A percentile compares a stretch with the other conserved stretches of the same genome.
Evolutionary conservation across 306 rosid species (phyloP).

Genomic region (Echinosophora koreensis): DNA sequence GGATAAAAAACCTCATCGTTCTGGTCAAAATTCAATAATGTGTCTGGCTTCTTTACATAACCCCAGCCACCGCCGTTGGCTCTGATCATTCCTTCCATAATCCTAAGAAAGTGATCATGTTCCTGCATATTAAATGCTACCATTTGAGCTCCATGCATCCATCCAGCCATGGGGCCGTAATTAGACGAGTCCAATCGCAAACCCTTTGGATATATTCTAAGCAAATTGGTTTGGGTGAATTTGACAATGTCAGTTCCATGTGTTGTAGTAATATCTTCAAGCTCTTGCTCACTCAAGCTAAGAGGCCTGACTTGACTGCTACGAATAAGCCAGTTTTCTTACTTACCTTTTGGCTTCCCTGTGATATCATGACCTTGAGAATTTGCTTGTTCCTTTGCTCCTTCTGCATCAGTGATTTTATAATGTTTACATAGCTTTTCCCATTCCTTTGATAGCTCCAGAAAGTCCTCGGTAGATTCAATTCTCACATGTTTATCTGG

Average conservation of each 20-base stretch:
- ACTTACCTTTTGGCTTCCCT: too few species aligned
- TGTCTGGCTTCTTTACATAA: conserved; percentile 82
- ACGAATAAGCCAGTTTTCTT: too few species aligned
- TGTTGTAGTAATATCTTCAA: too few species aligned
- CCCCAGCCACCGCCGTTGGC: conserved; percentile 77
- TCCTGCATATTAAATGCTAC: conserved; percentile 99
- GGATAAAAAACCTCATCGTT: conserved; percentile 52
- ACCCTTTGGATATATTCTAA: conserved; percentile 91
- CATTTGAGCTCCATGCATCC: conserved; percentile 99
- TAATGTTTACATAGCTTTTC: conserved; percentile 77
- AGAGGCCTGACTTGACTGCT: too few species aligned
- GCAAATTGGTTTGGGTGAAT: conserved; percentile 79
- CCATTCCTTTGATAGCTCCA: conserved; percentile 84
- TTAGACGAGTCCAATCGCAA: conserved; percentile 78
- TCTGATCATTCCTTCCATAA: conserved; percentile 94
- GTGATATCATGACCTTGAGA: conserved; percentile 38
- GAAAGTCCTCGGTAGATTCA: conserved; percentile 85
- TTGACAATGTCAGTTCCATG: too few species aligned
- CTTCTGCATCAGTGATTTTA: conserved; percentile 42
- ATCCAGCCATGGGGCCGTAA: conserved; percentile 86
- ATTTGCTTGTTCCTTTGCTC: conserved; percentile 34
- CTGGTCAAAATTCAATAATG: conserved; percentile 49
- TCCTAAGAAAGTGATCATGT: conserved; percentile 66
- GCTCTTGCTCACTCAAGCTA: too few species aligned
- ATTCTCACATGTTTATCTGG: conserved; percentile 84